Percentiles rank a stretch among this genome's conserved stretches.
These are phyloP conservation scores for Aegilops bicornis DNA, from an alignment of 176 grass and related monocot species.

Conservation along the genomic window DNA sequence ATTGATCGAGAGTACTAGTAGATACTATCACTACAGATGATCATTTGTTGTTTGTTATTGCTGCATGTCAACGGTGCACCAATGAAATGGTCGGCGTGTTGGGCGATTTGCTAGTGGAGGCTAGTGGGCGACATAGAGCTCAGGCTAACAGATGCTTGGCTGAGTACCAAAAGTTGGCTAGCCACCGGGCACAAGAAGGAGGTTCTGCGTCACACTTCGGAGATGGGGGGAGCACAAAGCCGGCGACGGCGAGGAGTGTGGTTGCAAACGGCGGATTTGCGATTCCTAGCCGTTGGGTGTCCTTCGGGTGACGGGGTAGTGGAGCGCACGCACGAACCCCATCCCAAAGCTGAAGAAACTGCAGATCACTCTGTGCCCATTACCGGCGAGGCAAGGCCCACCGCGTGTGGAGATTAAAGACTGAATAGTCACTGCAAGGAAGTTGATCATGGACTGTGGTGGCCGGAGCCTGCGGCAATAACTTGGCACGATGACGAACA, in stretches of 20 bases:
- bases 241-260: background rate
- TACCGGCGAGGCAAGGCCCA: background rate
- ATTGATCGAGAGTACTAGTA: too few species aligned
- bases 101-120: too few species aligned
- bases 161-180: too few species aligned
- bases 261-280: background rate
- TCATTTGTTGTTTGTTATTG: background rate
- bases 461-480: background rate
- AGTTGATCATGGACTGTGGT: background rate
- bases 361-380: background rate
- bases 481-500: background rate
- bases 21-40: too few species aligned
- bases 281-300: background rate
- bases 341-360: background rate
- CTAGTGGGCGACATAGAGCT: background rate
- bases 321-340: constrained; percentile 25
- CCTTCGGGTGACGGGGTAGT: background rate
- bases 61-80: background rate
- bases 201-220: background rate
- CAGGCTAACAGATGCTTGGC: background rate
- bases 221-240: background rate
- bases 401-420: too few species aligned
- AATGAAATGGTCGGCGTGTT: background rate
- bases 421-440: background rate
- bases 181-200: too few species aligned